Conservation (phyloP, 768 basidiomycete genomes). For the Russula foetens region DNA sequence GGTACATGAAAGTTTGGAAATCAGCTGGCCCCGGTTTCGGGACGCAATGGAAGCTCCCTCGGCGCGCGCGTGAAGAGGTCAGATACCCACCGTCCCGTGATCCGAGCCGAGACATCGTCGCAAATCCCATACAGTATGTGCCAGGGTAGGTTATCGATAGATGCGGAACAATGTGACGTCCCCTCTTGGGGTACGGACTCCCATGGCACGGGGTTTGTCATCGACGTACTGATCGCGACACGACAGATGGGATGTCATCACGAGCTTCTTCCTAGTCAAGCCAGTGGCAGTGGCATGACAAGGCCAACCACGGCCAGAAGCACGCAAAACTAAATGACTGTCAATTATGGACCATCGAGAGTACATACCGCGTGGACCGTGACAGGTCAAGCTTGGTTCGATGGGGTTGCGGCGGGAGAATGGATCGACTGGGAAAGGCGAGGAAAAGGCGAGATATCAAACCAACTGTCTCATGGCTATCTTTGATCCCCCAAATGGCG, state of each 20-base stretch:
- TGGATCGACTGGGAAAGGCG: not conserved
- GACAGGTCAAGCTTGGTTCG: not conserved
- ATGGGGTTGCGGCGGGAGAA: not conserved
- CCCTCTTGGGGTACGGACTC: not conserved
- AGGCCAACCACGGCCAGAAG: not conserved
- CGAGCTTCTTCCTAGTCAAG: not conserved
- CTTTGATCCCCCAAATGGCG: not conserved
- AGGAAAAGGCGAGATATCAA: not conserved
- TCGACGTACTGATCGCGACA: too few relatives aligned
- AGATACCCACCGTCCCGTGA: not conserved
- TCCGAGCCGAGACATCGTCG: not conserved
- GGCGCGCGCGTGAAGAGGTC: constrained; percentile 9
- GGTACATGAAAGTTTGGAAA: constrained; percentile 3
- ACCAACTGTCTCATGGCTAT: not conserved
- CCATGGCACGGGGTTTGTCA: too few relatives aligned
- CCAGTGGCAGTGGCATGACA: not conserved
- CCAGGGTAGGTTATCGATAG: not conserved
- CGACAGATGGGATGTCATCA: not conserved
- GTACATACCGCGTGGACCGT: not conserved
- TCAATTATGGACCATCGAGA: not conserved
- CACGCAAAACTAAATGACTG: not conserved
- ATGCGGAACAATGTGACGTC: constrained; percentile 6
- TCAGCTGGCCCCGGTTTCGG: constrained; percentile 5
- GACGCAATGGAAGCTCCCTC: constrained; percentile 14
- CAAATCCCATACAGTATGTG: not conserved